Evolutionary conservation across 352 stramenopile genomes (phyloP).

Genomic region (Pseudoperonospora humuli): DNA sequence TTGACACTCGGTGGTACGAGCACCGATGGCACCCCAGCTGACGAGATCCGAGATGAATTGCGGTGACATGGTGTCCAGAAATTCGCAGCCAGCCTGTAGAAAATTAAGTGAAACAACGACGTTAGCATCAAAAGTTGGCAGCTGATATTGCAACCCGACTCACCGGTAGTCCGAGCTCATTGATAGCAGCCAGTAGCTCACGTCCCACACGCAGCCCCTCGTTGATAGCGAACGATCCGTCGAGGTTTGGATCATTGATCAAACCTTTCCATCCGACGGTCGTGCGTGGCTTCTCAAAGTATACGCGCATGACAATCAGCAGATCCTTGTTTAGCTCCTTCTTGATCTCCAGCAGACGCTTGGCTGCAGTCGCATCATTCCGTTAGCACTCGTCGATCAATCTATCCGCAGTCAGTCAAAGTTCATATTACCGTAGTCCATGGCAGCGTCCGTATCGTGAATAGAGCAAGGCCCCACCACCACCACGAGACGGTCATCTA

Average conservation of each 20-base stretch:
- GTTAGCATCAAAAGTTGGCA: not conserved
- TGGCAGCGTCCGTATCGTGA: conserved; percentile 79
- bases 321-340: conserved; percentile 77
- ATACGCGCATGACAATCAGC: conserved; percentile 87
- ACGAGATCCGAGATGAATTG: conserved; percentile 88
- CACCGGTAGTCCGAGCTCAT: conserved; percentile 73
- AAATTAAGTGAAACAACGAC: not conserved
- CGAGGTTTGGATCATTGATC: conserved; percentile 88
- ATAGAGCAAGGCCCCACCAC: conserved; percentile 87
- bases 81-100: conserved; percentile 63
- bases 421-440: conserved; percentile 61
- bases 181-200: conserved; percentile 79
- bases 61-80: conserved; percentile 87
- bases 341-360: conserved; percentile 56
- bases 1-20: conserved; percentile 85
- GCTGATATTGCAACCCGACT: not conserved
- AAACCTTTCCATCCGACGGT: conserved; percentile 87
- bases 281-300: conserved; percentile 88
- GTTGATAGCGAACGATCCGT: conserved; percentile 90
- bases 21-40: conserved; percentile 87
- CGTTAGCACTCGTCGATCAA: not conserved
- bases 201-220: conserved; percentile 80
- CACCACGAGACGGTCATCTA: conserved; percentile 80
- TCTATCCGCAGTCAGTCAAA: not conserved
- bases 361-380: conserved; percentile 19